Base-by-base conservation (phyloP, 2,329 filamentous ascomycete species). In the Aspergillus hortae region DNA sequence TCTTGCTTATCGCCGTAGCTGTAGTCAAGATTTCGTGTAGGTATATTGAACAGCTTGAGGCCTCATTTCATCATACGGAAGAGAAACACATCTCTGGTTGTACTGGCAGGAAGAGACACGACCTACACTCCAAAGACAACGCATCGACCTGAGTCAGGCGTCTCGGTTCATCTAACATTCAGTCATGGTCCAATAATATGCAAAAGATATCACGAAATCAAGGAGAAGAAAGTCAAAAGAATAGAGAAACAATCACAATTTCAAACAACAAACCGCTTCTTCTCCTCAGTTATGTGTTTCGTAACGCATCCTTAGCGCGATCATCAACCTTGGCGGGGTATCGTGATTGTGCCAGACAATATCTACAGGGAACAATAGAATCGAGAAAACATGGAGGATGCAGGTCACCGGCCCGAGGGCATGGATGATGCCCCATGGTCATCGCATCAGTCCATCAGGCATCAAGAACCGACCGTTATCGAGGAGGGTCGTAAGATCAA, bases 381-480 rank as follows among this genome's bases (percentile, higher is more conserved):
- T 42, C 7, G 19, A 19, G 40, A n/a, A n/a, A 42, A 38, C 35
- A 38, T 3, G 15, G 15, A 42, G 15, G 40, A 42, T 11, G 40
- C 19, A 42, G 12, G 19, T 19, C 27, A 10, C 35, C 23, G 12
- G 21, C n/a, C 4, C 17, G 23, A 30, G 10, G 15, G 11, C 11
- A 12, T 44, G 11, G 23, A 6, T 30, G 19, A 1, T 33, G 9
- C 23, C 23, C 23, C 23, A 23, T 47, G 11, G 6, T 38, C 7
- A 35, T 46, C 10, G n/a, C 7, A 12, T 33, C 7, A 15, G 2
- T 6, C 25, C 17, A 19, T 69, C 64, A 35, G 61, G 56, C 21
- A 67, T 45, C 69, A 68, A 71, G 49, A 70, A 70, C 30, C 67
- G 67, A 52, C 61, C 61, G 30, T 59, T 64, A 35, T 72, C 67